Evolutionary conservation across 345 rosid species (phyloP), one percentile per base, ranked within the genome.

Genomic region (Populus alba): DNA sequence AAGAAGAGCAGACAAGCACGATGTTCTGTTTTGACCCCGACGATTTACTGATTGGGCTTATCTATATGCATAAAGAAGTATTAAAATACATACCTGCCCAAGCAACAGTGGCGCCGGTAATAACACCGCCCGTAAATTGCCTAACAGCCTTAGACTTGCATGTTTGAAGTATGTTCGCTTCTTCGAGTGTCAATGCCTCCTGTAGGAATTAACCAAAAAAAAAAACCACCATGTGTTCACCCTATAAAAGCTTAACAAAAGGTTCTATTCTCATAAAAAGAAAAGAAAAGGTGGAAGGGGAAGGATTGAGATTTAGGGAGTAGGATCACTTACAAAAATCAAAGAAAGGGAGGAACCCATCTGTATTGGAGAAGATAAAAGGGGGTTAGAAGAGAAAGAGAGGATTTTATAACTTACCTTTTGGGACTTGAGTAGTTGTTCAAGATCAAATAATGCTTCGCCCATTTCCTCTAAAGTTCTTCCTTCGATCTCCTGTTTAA

Each of bases 171-270:
- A 84, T 22, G 1, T 81, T 76, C 49, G 33, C 83, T 83, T 89
- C 92, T 75, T 73, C 66, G 45, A 76, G 71, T 22, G 90, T 87
- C 81, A 86, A 43, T n/a, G 68, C 71, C 80, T 75, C 87, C 90
- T 88, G 71, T n/a, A 23, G 38, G 47, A 68, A 71, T 71, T 53
- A 1, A n/a, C 18, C 33, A 35, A 39, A 71, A 12, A 9, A n/a
- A 10, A 12, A 59, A 23, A 59, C 1, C 27, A 23, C 29, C 25
- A 59, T 59, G 10, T 11, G 11, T 59, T 57, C 41, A 67, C 61
- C 57, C 72, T 39, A 37, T 18, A 39, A 72, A 29, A n/a, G 70
- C 29, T 8, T 8, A 43, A 29, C 51, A 59, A 18, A 22, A 33
- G 25, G 22, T 68, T 63, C 16, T 71, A 22, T 49, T 33, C 15